These are phyloP conservation scores for Paspalum notatum DNA, from an alignment of 176 grass and related monocot species.

Conservation along the genomic window DNA sequence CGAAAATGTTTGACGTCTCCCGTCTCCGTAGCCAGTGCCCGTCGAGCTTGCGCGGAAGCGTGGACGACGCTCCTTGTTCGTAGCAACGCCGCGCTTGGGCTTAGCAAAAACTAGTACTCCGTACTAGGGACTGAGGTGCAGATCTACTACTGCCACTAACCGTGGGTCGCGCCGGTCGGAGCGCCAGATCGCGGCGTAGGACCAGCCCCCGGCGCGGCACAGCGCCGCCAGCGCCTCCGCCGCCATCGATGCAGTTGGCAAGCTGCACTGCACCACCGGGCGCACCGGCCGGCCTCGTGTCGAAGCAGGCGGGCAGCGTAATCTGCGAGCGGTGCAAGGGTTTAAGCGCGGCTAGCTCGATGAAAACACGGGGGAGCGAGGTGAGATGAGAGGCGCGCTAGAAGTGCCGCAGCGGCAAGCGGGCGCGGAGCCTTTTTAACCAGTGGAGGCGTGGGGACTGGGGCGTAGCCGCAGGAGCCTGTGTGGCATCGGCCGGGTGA, in stretches of 20 bases:
- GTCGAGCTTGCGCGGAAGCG: no score
- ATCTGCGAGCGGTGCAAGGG: constrained; percentile 18
- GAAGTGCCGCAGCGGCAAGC: no score
- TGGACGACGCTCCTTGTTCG: no score
- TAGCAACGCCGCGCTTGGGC: no score
- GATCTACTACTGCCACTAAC: constrained; percentile 48
- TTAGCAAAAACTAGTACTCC: neutral
- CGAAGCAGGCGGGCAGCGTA: neutral
- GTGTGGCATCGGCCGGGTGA: neutral
- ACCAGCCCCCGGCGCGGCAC: constrained; percentile 81
- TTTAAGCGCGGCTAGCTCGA: constrained; percentile 33
- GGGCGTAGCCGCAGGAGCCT: neutral
- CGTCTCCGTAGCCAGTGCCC: neutral
- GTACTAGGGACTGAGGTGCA: neutral
- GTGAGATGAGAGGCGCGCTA: neutral
- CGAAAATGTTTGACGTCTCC: neutral
- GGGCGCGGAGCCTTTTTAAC: neutral
- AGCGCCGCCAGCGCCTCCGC: constrained; percentile 60
- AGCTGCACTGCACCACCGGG: neutral
- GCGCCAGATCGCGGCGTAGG: constrained; percentile 83
- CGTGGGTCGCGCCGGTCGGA: constrained; percentile 70
- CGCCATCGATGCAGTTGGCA: constrained; percentile 36
- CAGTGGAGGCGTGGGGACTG: constrained; percentile 24
- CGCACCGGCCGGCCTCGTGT: no score
- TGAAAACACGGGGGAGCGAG: constrained; percentile 41